Conservation (phyloP, 768 basidiomycete species). For the Trametes sanguinea region DNA sequence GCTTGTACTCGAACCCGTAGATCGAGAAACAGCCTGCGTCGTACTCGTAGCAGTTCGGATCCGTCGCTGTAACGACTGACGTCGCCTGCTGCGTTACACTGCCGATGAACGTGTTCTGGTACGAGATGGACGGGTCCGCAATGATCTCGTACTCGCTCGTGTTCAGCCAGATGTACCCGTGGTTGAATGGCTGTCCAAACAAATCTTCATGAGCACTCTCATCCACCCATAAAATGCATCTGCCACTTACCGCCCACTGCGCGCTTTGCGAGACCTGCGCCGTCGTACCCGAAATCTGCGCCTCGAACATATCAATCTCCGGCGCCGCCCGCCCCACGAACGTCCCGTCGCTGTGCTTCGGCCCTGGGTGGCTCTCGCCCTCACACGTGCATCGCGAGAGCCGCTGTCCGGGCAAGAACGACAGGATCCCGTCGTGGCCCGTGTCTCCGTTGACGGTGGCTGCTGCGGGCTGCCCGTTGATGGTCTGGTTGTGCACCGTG, state of each 20-base stretch:
- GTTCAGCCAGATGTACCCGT: constrained; percentile 69
- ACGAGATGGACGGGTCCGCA: constrained; percentile 51
- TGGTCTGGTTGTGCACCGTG: constrained; percentile 82
- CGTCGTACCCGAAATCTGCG: constrained; percentile 53
- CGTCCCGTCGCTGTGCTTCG: constrained; percentile 71
- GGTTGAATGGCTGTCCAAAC: constrained; percentile 66
- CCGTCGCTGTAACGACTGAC: constrained; percentile 67
- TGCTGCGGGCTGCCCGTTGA: constrained; percentile 61
- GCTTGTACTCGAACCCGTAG: constrained; percentile 75
- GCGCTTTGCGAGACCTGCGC: constrained; percentile 81
- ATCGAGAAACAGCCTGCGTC: constrained; percentile 61
- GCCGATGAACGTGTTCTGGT: constrained; percentile 67
- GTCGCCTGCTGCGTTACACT: constrained; percentile 77
- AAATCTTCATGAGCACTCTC: constrained; percentile 1
- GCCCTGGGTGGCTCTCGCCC: constrained; percentile 87
- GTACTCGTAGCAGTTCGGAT: constrained; percentile 70
- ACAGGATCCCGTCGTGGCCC: constrained; percentile 54
- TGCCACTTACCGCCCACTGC: constrained; percentile 70
- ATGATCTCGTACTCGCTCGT: constrained; percentile 60
- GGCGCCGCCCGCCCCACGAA: constrained; percentile 80
- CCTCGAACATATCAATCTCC: constrained; percentile 91
- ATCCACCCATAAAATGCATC: not conserved
- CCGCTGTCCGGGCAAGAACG: constrained; percentile 85
- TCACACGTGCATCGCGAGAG: constrained; percentile 88
- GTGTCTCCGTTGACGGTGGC: constrained; percentile 65